Evolutionary conservation across 1,284 basidiomycete species (phyloP).

Genomic region (Meira miltonrushii): DNA sequence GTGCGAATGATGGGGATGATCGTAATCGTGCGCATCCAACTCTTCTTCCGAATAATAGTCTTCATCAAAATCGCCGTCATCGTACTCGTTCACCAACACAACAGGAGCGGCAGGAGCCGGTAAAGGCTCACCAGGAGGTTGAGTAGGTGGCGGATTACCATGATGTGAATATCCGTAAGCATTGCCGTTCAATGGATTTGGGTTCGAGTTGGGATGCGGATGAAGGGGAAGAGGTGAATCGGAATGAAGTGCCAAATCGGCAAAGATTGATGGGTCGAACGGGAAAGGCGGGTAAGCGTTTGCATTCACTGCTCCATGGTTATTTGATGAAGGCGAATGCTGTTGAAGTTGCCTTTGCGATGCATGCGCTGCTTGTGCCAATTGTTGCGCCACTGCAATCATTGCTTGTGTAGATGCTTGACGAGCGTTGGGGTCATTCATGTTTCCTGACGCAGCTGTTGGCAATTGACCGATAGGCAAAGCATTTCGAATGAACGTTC

Average conservation of each 20-base stretch:
- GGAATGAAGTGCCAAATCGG: constrained; percentile 42
- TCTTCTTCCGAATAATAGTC: constrained; percentile 48
- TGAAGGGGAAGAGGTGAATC: constrained; percentile 36
- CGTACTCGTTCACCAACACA: constrained; percentile 47
- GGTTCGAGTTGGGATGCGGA: constrained; percentile 29
- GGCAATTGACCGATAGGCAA: constrained; percentile 55
- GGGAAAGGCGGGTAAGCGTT: constrained; percentile 31
- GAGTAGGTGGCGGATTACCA: constrained; percentile 35
- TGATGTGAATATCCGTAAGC: neutral
- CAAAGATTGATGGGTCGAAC: constrained; percentile 48
- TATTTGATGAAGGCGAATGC: constrained; percentile 33
- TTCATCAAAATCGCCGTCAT: constrained; percentile 41
- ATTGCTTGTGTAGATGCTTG: constrained; percentile 50
- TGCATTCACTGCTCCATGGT: constrained; percentile 1
- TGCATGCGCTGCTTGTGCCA: constrained; percentile 49
- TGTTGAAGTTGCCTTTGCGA: constrained; percentile 44
- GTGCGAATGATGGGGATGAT: too few relatives aligned
- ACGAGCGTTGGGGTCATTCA: constrained; percentile 36
- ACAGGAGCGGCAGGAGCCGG: constrained; percentile 41
- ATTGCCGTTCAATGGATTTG: constrained; percentile 10
- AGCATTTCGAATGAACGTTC: constrained; percentile 60
- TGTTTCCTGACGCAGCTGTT: constrained; percentile 28
- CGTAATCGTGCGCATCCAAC: constrained; percentile 30
- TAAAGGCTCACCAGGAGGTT: constrained; percentile 37
- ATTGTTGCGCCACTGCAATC: constrained; percentile 52